Conservation (phyloP, 2,329 filamentous ascomycete species). For the Aspergillus awamori region DNA sequence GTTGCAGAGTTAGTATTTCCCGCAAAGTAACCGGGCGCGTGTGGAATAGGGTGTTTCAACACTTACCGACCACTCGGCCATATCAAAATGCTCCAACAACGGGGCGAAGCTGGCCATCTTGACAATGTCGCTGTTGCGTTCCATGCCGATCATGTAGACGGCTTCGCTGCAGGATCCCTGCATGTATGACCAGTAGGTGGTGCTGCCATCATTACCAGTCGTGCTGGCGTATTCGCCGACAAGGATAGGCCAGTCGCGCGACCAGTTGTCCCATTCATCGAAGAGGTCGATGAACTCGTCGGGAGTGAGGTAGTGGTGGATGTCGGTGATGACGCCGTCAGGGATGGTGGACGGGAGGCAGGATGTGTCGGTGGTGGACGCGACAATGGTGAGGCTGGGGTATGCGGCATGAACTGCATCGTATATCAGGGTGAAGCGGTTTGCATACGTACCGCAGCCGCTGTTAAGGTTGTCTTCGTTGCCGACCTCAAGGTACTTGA, state of each 20-base stretch:
- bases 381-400: conserved; percentile 60
- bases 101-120: conserved; percentile 43
- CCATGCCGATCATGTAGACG: conserved; percentile 61
- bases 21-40: fast-evolving
- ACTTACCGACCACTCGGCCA: conserved; percentile 39
- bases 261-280: conserved; percentile 58
- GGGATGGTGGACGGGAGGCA: conserved; percentile 33
- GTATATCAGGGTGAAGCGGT: conserved; percentile 63
- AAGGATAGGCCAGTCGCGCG: conserved; percentile 35
- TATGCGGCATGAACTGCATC: conserved; percentile 59
- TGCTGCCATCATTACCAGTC: conserved; percentile 16
- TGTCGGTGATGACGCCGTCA: conserved; percentile 49
- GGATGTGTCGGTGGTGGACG: conserved; percentile 41
- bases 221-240: conserved; percentile 37
- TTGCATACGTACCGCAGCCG: conserved; percentile 52
- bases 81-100: conserved; percentile 39
- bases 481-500: conserved; percentile 66
- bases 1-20: background rate
- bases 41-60: background rate
- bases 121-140: conserved; percentile 43
- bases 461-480: conserved; percentile 68
- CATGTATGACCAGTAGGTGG: conserved; percentile 31
- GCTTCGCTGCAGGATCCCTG: conserved; percentile 64
- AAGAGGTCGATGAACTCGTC: conserved; percentile 56
- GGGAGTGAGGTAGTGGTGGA: conserved; percentile 57